A percentile compares a stretch with the other conserved stretches of the same genome.
Conservation (phyloP, 345 rosid genomes). For the Odontarrhena argentea region DNA sequence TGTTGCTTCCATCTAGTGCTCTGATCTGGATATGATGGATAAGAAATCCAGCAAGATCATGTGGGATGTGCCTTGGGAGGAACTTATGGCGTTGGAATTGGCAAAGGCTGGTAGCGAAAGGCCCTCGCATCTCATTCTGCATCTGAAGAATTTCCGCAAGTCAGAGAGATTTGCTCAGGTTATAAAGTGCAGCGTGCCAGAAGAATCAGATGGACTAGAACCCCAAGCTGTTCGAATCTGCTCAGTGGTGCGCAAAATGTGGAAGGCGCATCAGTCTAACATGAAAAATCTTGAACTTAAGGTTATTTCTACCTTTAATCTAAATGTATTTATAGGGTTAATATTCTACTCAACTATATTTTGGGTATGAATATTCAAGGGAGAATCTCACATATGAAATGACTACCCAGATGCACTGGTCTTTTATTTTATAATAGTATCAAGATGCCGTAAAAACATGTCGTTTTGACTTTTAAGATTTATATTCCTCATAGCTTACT, state of each 20-base stretch:
- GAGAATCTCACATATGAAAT: slow-evolving; percentile 1
- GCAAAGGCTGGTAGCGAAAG: slow-evolving; percentile 76
- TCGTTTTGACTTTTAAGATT: not conserved
- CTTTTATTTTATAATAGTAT: not conserved
- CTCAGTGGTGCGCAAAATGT: slow-evolving; percentile 76
- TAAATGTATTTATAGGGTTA: not conserved
- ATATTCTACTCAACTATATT: not conserved
- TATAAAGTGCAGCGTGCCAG: slow-evolving; percentile 75
- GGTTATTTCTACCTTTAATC: slow-evolving; percentile 48
- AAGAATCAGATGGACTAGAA: slow-evolving; percentile 53
- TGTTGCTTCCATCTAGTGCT: slow-evolving; percentile 55
- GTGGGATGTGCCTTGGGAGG: slow-evolving; percentile 99
- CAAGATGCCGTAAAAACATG: not conserved
- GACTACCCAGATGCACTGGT: not conserved
- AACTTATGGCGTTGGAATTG: slow-evolving; percentile 90
- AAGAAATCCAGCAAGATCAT: slow-evolving; percentile 87
- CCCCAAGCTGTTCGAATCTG: slow-evolving; percentile 90
- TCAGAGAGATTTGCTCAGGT: slow-evolving; percentile 88
- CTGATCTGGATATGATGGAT: slow-evolving; percentile 74
- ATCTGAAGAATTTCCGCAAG: slow-evolving; percentile 77
- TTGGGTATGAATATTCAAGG: slow-evolving; percentile 17
- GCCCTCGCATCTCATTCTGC: slow-evolving; percentile 90
- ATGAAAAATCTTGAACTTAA: slow-evolving; percentile 59
- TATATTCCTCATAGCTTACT: slow-evolving; percentile 3
- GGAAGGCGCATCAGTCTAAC: slow-evolving; percentile 77